A percentile compares a stretch with the other conserved stretches of the same genome.
phyloP scores from a whole-genome alignment of 2,329 filamentous ascomycete species.

The Dactylellina leptospora region DNA sequence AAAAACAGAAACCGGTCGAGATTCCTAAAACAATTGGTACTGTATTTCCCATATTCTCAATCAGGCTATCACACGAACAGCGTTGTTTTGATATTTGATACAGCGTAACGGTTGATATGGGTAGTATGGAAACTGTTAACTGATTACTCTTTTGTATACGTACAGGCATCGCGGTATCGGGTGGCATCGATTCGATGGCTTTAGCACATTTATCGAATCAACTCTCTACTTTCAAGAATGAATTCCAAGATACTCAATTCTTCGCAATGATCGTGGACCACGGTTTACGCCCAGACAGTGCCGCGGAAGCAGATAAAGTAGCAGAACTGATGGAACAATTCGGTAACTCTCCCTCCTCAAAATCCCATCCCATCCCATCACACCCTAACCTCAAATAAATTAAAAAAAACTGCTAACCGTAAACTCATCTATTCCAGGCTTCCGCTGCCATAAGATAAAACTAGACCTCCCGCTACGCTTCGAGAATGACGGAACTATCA shows the following conservation, averaged over 20 bases:
- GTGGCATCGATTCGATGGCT: conserved; percentile 98
- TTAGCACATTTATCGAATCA: conserved; percentile 76
- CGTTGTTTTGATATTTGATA: not conserved
- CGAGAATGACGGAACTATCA: too few species aligned
- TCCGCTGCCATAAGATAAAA: not conserved
- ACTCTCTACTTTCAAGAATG: conserved; percentile 56
- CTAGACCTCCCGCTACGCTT: not conserved
- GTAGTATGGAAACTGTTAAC: not conserved
- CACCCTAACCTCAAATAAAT: not conserved
- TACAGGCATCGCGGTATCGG: conserved; percentile 81
- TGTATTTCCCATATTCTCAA: not conserved
- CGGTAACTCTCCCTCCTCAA: conserved; percentile 5
- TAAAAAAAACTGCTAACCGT: not conserved
- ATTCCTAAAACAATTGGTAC: conserved; percentile 38
- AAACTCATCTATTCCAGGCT: not conserved
- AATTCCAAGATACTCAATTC: conserved; percentile 22
- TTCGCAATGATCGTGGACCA: conserved; percentile 64
- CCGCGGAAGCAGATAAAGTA: conserved; percentile 66
- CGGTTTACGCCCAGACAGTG: conserved; percentile 66
- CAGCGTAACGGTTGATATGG: not conserved
- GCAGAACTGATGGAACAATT: conserved; percentile 56
- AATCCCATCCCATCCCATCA: not conserved
- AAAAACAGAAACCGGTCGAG: not conserved
- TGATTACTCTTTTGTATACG: not conserved
- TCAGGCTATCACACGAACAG: not conserved